A percentile compares a stretch with the other conserved stretches of the same genome.
Conservation (phyloP, 2,329 filamentous ascomycete genomes). For the Colletotrichum caudatum region DNA sequence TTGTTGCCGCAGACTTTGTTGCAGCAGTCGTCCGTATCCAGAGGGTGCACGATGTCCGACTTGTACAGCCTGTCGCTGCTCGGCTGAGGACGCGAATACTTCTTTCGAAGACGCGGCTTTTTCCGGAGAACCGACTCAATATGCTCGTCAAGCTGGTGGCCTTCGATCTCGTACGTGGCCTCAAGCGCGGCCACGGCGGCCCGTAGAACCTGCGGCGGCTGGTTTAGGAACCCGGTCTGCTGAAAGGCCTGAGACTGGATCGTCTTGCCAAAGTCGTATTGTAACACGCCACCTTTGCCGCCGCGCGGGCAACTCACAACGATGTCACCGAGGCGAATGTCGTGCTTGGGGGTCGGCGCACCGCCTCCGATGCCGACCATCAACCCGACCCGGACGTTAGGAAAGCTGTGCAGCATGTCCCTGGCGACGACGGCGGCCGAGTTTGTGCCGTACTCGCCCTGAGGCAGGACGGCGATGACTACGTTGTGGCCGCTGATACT, state of each 20-base stretch:
- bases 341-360: conserved; percentile 49
- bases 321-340: conserved; percentile 49
- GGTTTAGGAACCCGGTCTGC: conserved; percentile 39
- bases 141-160: conserved; percentile 37
- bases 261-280: conserved; percentile 47
- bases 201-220: conserved; percentile 40
- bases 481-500: conserved; percentile 42
- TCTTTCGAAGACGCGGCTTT: conserved; percentile 28
- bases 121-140: conserved; percentile 29
- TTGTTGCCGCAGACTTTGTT: conserved; percentile 23
- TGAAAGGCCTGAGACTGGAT: conserved; percentile 42
- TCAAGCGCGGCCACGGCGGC: conserved; percentile 36
- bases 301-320: conserved; percentile 25
- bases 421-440: conserved; percentile 43
- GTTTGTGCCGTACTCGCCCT: conserved; percentile 39
- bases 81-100: conserved; percentile 34
- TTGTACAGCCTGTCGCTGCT: conserved; percentile 36
- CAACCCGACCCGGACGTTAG: conserved; percentile 47
- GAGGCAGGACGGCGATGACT: conserved; percentile 43
- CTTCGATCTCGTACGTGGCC: conserved; percentile 26
- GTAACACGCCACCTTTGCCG: conserved; percentile 43
- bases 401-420: conserved; percentile 49
- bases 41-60: conserved; percentile 22
- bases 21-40: conserved; percentile 1
- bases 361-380: conserved; percentile 54